A percentile compares a stretch with the other conserved stretches of the same genome.
These are phyloP conservation scores for Coniferiporia sulphurascens DNA, from an alignment of 1,284 basidiomycete species.

Conservation along the genomic window DNA sequence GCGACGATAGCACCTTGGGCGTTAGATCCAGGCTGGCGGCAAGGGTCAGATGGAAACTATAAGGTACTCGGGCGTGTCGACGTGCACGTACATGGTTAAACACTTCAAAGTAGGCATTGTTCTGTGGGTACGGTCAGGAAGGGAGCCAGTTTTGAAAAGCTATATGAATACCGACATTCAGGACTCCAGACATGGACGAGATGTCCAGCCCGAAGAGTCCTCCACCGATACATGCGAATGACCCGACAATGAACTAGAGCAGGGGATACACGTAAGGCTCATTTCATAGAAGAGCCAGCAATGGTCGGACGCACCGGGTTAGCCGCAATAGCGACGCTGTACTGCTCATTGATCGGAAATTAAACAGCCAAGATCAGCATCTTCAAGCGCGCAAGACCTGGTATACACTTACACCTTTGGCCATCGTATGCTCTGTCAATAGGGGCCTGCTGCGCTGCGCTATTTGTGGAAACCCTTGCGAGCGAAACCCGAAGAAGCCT, in stretches of 20 bases:
- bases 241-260: slow-evolving; percentile 55
- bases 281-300: too few species aligned
- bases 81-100: slow-evolving; percentile 42
- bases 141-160: neutral
- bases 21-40: slow-evolving; percentile 41
- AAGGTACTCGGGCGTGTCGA: neutral
- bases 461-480: too few species aligned
- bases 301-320: too few species aligned
- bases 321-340: too few species aligned
- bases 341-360: too few species aligned
- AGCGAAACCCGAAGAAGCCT: too few species aligned
- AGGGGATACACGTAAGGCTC: too few species aligned
- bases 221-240: slow-evolving; percentile 78
- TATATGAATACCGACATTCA: slow-evolving; percentile 40
- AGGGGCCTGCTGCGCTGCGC: too few species aligned
- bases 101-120: slow-evolving; percentile 46
- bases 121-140: slow-evolving; percentile 32
- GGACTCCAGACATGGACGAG: slow-evolving; percentile 75
- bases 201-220: slow-evolving; percentile 77
- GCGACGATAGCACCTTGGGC: slow-evolving; percentile 75
- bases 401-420: too few species aligned
- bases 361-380: too few species aligned
- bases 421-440: too few species aligned
- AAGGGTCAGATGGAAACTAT: neutral
- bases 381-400: too few species aligned